Percentiles rank a stretch among this genome's conserved stretches.
phyloP scores from a whole-genome alignment of 257 asterid genomes.

The Solanum dulcamara region DNA sequence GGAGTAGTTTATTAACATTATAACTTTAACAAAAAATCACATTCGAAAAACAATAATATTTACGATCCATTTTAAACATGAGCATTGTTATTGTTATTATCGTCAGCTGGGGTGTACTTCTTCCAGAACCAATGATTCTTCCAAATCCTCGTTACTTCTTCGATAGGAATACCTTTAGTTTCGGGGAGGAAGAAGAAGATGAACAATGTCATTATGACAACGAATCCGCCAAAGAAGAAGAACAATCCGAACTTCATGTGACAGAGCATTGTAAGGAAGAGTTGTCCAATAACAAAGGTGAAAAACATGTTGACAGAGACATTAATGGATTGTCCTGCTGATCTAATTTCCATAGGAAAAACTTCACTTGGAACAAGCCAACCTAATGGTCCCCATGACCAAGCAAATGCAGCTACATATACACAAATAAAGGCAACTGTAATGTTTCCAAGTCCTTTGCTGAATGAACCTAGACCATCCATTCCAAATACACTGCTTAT shows the following conservation, averaged over 20 bases:
- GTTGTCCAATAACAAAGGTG: conserved; percentile 52
- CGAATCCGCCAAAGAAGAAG: conserved; percentile 54
- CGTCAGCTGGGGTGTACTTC: conserved; percentile 26
- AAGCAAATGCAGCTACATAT: conserved; percentile 65
- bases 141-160: conserved; percentile 66
- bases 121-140: conserved; percentile 75
- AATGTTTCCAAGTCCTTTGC: conserved; percentile 49
- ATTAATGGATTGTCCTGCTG: conserved; percentile 63
- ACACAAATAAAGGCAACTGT: conserved; percentile 63
- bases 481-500: conserved; percentile 56
- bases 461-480: conserved; percentile 35
- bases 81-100: conserved; percentile 12
- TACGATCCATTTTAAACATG: background rate
- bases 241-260: conserved; percentile 62
- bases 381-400: conserved; percentile 95
- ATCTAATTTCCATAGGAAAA: conserved; percentile 66
- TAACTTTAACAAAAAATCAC: background rate
- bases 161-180: conserved; percentile 71
- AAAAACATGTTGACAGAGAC: conserved; percentile 69
- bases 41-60: too few relatives aligned
- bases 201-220: conserved; percentile 41
- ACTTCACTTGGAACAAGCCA: conserved; percentile 87
- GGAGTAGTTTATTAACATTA: background rate
- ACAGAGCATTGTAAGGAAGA: conserved; percentile 63
- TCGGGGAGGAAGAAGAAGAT: conserved; percentile 59